Conservation (phyloP, 78 protist genomes). For the Bodo saltans region DNA sequence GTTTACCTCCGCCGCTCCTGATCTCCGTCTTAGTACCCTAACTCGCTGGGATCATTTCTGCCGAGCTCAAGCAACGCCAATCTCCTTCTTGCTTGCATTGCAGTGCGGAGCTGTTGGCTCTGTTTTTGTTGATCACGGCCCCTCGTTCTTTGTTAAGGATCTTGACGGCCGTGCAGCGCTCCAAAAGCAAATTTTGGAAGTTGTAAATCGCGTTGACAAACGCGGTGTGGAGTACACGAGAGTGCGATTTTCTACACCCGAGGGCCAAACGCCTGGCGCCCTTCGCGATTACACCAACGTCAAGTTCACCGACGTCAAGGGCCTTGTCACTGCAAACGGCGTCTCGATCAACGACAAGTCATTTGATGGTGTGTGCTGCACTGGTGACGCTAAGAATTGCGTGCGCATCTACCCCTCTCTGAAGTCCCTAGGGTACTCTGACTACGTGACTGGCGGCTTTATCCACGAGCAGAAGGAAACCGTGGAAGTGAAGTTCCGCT, state of each 20-base stretch:
- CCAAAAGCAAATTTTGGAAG: neutral
- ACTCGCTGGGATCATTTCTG: neutral
- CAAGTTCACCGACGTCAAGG: slow-evolving; percentile 28
- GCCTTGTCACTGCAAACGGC: slow-evolving; percentile 26
- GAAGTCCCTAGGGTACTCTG: neutral
- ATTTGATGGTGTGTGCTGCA: neutral
- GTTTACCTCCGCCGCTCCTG: neutral
- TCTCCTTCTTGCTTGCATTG: neutral
- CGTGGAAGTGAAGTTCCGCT: neutral
- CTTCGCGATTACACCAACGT: slow-evolving; percentile 32
- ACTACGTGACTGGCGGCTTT: slow-evolving; percentile 11
- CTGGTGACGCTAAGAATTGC: neutral
- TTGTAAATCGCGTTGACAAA: slow-evolving; percentile 24
- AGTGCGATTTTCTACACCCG: neutral
- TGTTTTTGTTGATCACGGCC: slow-evolving; percentile 62
- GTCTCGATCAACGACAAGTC: neutral
- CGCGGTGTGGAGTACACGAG: neutral
- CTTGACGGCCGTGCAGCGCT: slow-evolving; percentile 42
- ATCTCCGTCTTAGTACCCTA: neutral
- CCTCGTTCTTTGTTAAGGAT: slow-evolving; percentile 31
- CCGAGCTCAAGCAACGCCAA: neutral
- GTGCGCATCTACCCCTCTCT: neutral
- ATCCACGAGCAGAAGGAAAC: slow-evolving; percentile 2
- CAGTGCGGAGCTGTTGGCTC: slow-evolving; percentile 44
- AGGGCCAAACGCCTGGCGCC: slow-evolving; percentile 16